Base-by-base conservation (phyloP, 2,329 filamentous ascomycete species). In the Clarireedia monteithiana region DNA sequence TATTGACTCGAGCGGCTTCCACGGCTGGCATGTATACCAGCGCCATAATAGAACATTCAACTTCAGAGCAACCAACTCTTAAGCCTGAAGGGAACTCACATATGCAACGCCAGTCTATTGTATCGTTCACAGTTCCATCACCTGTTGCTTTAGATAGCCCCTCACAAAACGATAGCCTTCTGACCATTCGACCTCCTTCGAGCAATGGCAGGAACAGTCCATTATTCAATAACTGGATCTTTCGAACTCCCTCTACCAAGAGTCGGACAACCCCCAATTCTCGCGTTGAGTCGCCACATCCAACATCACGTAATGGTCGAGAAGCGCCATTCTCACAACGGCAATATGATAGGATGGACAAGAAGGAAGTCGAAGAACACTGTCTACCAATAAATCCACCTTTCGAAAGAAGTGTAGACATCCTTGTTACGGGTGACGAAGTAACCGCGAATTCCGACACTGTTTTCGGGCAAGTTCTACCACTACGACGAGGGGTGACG, bases 391-490 rank as follows among this genome's bases (percentile, higher is more conserved):
- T 26, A 20, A 55, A 23, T 42, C 52, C 12, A 49, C 47, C 50
- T 5, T 54, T 60, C 24, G 51, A 57, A 4, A 54, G 60, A 39
- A 61, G 63, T 12, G 45, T 59, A 45, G 53, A 55, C 3, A 45
- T 59, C 23, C 59, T 64, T 56, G 30, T 62, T 12, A 17, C 39
- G 54, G 27, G 44, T 50, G 17, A 38, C 15, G 40, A 27, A 23
- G 40, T 27, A 5, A 45, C 36, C 15, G 26, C 27, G 15, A 26
- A 58, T 34, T 20, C 27, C 0, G 30, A 55, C 23, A 15, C 9
- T 6, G 3, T 36, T 40, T 49, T 58, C 36, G 38, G 48, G 30
- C 12, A 48, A 20, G 42, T 52, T 24, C 42, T 55, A 39, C 27
- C n/a, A 34, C 38, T 36, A 4, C 34, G 36, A 30, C 14, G 12